Percentiles rank a stretch among this genome's conserved stretches.
Conservation (phyloP, 345 rosid genomes). For the Salix arbutifolia region DNA sequence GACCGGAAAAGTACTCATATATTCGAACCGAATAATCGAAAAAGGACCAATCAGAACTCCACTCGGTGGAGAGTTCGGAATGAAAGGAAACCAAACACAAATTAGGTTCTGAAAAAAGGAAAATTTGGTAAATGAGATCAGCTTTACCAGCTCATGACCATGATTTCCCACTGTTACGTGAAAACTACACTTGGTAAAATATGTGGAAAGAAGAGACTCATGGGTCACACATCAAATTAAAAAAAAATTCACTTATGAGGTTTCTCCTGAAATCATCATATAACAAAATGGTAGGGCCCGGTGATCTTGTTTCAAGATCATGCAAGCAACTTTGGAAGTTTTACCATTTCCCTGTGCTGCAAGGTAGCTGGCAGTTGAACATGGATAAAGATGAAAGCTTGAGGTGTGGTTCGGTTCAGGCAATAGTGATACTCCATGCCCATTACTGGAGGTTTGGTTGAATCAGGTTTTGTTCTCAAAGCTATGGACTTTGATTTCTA, state of each 20-base stretch:
- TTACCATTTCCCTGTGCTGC: background rate
- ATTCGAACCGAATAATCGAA: background rate
- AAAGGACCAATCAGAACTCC: background rate
- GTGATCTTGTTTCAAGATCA: background rate
- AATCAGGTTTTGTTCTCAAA: background rate
- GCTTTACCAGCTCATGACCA: background rate
- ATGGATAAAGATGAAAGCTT: background rate
- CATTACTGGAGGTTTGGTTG: background rate
- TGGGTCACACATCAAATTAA: background rate
- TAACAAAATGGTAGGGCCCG: conserved; percentile 8
- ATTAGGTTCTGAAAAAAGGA: background rate
- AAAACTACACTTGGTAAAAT: background rate
- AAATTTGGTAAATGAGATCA: background rate
- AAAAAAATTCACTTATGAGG: background rate
- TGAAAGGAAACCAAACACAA: background rate
- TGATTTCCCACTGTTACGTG: background rate
- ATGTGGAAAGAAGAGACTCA: no score
- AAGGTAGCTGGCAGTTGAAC: background rate
- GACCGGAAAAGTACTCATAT: background rate
- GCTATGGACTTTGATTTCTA: background rate
- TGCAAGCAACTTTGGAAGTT: conserved; percentile 1
- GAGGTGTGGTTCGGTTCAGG: background rate
- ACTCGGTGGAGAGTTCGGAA: background rate
- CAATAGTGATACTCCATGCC: background rate
- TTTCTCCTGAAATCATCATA: conserved; percentile 6